Conservation (phyloP, 139 green algal species). For the Auxenochlorella pyrenoidosa region DNA sequence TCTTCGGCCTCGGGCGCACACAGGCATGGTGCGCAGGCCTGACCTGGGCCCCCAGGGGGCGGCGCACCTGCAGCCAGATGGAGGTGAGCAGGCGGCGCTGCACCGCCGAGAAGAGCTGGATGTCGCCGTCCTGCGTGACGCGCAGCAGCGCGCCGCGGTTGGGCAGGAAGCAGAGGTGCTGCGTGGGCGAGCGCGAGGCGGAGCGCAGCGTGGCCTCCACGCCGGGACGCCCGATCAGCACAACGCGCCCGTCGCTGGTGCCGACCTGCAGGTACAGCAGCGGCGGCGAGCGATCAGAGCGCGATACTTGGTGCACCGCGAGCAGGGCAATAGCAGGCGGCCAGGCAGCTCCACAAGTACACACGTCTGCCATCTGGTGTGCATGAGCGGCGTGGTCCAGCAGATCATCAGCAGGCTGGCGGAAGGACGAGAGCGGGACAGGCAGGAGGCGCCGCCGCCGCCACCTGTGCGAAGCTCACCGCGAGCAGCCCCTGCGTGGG, state of each 20-base stretch:
- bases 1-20: too few relatives aligned
- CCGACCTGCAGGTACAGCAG: conserved; percentile 49
- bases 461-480: conserved; percentile 28
- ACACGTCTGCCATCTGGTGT: too few relatives aligned
- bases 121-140: conserved; percentile 57
- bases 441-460: too few relatives aligned
- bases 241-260: conserved; percentile 59
- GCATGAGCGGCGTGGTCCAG: too few relatives aligned
- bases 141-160: conserved; percentile 52
- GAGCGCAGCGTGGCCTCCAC: conserved; percentile 50
- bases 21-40: too few relatives aligned
- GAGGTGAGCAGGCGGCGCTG: conserved; percentile 41
- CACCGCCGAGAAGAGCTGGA: conserved; percentile 55
- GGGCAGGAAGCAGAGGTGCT: conserved; percentile 56
- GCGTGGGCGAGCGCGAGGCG: conserved; percentile 35
- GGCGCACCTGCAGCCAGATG: conserved; percentile 28
- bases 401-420: background rate
- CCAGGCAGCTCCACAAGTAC: too few relatives aligned
- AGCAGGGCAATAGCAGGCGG: too few relatives aligned
- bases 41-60: too few relatives aligned
- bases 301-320: too few relatives aligned
- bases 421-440: background rate
- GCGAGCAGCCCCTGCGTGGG: conserved; percentile 57
- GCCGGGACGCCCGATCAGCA: conserved; percentile 54
- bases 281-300: too few relatives aligned